Evolutionary conservation across 2,329 filamentous ascomycete genomes (phyloP).

Genomic region (Pseudogymnoascus sp.): DNA sequence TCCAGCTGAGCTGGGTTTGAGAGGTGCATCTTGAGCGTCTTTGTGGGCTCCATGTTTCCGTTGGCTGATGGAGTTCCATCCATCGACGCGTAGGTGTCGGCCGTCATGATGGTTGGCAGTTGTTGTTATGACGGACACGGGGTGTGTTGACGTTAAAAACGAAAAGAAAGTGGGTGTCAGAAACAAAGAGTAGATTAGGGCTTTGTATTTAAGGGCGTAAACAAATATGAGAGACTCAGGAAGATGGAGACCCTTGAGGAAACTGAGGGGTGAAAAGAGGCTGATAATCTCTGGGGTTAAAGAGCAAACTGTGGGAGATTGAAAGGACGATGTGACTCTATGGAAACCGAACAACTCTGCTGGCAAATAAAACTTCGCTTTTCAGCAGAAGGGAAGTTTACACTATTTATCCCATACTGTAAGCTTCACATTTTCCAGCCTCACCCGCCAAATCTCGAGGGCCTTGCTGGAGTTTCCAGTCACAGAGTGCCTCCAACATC

Average conservation of each 20-base stretch:
- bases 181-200: not conserved
- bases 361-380: not conserved
- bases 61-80: not conserved
- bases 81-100: not conserved
- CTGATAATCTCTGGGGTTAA: not conserved
- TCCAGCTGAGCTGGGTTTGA: constrained; percentile 13
- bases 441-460: not conserved
- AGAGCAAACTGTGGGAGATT: not conserved
- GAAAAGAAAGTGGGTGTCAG: not conserved
- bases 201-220: not conserved
- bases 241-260: not conserved
- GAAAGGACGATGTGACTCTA: not conserved
- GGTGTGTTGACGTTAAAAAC: not conserved
- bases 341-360: not conserved
- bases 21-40: not conserved
- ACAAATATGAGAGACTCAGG: not conserved
- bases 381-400: not conserved
- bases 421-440: not conserved
- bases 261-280: not conserved
- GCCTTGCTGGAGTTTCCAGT: not conserved
- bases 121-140: not conserved
- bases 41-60: not conserved
- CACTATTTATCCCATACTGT: not conserved
- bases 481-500: not conserved
- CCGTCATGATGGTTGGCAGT: not conserved